Evolutionary conservation across 306 rosid genomes (phyloP).

Genomic region (Cicer arietinum): DNA sequence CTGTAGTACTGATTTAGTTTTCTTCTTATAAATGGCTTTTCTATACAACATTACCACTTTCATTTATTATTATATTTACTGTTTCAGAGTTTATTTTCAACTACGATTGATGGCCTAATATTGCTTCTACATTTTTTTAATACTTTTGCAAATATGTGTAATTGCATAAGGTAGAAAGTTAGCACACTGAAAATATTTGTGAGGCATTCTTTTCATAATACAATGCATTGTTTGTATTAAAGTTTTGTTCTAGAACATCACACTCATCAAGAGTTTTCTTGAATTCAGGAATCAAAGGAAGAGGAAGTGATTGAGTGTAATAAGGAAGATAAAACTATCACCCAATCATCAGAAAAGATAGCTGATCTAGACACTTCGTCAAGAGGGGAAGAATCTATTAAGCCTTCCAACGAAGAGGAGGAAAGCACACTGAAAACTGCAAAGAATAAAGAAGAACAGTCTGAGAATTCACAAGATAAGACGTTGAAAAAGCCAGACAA

Average conservation of each 20-base stretch:
- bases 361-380: constrained; percentile 35
- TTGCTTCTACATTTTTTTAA: background rate
- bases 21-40: background rate
- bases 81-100: background rate
- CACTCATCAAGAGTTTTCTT: constrained; percentile 4
- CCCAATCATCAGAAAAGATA: constrained; percentile 28
- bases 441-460: constrained; percentile 61
- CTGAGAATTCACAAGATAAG: constrained; percentile 63
- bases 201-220: constrained; percentile 16
- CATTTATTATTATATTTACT: too few relatives aligned
- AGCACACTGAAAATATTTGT: background rate
- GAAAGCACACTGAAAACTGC: constrained; percentile 52
- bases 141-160: background rate
- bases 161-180: background rate
- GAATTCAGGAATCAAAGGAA: constrained; percentile 55
- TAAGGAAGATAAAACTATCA: constrained; percentile 40
- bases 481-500: constrained; percentile 77
- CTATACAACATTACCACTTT: background rate
- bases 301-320: constrained; percentile 40
- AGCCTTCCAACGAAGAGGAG: constrained; percentile 57
- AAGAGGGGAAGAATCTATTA: constrained; percentile 45
- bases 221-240: constrained; percentile 15
- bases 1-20: constrained; percentile 24
- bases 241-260: background rate
- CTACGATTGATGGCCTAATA: background rate